Evolutionary conservation across 257 asterid species (phyloP), one percentile per base, ranked within the genome.

Genomic region (Henckelia pumila): DNA sequence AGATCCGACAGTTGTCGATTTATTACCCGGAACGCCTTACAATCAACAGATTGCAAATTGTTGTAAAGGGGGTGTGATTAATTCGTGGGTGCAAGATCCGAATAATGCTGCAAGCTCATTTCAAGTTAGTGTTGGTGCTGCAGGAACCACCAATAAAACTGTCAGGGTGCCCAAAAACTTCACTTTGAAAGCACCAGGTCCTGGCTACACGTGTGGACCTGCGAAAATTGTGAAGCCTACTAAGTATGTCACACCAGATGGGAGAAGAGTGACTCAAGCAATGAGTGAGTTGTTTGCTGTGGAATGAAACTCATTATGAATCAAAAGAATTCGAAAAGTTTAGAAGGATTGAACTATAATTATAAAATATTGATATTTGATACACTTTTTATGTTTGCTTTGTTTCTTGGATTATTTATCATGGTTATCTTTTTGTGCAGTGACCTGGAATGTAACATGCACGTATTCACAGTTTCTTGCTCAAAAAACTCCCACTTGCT

Each of bases 181-280:
- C 81, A 91, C 96, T 6, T 75, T 91, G 71, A 80, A 72, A 69
- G 92, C 89, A 28, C 95, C 96, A 0, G 97, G 95, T 4, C 97
- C 95, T 0, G 96, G 97, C 16, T 88, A 91, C 75, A 88, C 95
- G 73, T 91, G 96, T 67, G 93, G 95, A 19, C 96, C 93, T 0
- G 93, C 93, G 29, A 88, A 85, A 76, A 61, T 84, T 16, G 97
- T 61, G 33, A 86, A 79, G 57, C 85, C 96, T 33, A 88, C 96
- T 52, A 83, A 75, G 81, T 88, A 84, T 70, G 56, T 81, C 25
- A 56, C 88, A 5, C 68, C 29, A 37, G 97, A 86, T 70, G 89
- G 95, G 62, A 78, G 97, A 73, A 81, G 97, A 72, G 74, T 70
- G 20, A 88, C 97, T 0, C 97, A 91, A 74, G 97, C 96, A 37